These are phyloP conservation scores for Psilocybe sp. DNA, from an alignment of 768 basidiomycete species.

Conservation along the genomic window DNA sequence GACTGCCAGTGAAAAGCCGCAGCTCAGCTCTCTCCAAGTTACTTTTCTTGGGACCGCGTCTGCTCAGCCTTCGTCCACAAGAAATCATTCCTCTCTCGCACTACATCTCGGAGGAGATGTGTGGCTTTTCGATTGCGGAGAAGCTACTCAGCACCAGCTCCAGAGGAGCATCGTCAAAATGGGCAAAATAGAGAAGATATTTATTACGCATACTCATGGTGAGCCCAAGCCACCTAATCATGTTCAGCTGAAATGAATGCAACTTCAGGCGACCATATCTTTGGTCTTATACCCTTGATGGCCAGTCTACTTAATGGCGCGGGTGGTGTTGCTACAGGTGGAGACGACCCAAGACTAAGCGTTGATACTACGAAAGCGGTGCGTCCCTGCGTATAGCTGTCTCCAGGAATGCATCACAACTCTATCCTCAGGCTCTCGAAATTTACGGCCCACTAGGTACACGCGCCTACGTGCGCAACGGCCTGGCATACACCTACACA, in stretches of 20 bases:
- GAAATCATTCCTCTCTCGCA: slow-evolving; percentile 75
- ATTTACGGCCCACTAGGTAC: slow-evolving; percentile 87
- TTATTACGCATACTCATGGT: slow-evolving; percentile 91
- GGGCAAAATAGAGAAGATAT: slow-evolving; percentile 78
- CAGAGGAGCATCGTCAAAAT: slow-evolving; percentile 74
- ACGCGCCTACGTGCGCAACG: slow-evolving; percentile 72
- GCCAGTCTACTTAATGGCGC: slow-evolving; percentile 72
- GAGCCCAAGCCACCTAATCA: slow-evolving; percentile 7
- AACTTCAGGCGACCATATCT: slow-evolving; percentile 75
- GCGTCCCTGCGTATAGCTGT: slow-evolving; percentile 12
- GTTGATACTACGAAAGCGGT: slow-evolving; percentile 34
- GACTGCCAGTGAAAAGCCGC: slow-evolving; percentile 2
- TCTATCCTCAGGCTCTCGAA: slow-evolving; percentile 54
- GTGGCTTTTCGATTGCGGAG: slow-evolving; percentile 86
- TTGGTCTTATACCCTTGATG: slow-evolving; percentile 69
- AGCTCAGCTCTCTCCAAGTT: slow-evolving; percentile 41
- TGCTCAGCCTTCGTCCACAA: slow-evolving; percentile 74
- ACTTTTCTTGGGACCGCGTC: slow-evolving; percentile 84
- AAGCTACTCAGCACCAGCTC: slow-evolving; percentile 77
- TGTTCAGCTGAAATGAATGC: not conserved
- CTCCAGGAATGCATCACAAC: not conserved
- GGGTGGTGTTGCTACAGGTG: slow-evolving; percentile 57
- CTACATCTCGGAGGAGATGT: slow-evolving; percentile 65
- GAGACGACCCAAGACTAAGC: slow-evolving; percentile 55
- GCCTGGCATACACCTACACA: slow-evolving; percentile 67